These are phyloP conservation scores for Casuarina glauca DNA, from an alignment of 306 rosid species.

Conservation along the genomic window DNA sequence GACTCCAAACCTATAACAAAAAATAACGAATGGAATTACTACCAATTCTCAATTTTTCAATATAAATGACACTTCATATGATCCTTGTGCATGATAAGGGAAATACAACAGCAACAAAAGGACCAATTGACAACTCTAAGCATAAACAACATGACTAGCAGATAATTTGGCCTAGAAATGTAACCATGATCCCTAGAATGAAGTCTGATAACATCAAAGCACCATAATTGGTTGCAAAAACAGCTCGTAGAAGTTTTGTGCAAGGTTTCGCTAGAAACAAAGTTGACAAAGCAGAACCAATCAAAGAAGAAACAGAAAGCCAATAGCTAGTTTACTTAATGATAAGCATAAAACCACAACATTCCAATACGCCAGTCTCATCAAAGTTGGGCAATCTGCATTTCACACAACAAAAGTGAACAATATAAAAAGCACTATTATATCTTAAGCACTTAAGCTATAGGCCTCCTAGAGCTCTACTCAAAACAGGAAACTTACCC, in stretches of 20 bases:
- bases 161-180: no score
- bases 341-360: neutral
- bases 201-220: no score
- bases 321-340: neutral
- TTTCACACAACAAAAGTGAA: neutral
- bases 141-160: neutral
- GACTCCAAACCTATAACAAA: conserved; percentile 28
- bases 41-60: neutral
- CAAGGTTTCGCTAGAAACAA: neutral
- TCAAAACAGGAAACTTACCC: neutral
- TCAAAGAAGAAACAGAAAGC: no score
- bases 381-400: neutral
- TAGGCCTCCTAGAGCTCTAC: neutral
- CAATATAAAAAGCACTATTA: no score
- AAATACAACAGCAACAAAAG: neutral
- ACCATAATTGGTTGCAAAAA: no score
- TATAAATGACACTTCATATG: neutral
- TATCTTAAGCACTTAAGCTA: neutral
- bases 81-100: neutral
- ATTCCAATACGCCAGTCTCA: neutral
- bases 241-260: no score
- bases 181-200: neutral
- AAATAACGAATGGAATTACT: neutral
- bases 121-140: no score
- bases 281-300: no score